Conservation (phyloP, 2,329 filamentous ascomycete genomes). For the Talaromyces sp. region DNA sequence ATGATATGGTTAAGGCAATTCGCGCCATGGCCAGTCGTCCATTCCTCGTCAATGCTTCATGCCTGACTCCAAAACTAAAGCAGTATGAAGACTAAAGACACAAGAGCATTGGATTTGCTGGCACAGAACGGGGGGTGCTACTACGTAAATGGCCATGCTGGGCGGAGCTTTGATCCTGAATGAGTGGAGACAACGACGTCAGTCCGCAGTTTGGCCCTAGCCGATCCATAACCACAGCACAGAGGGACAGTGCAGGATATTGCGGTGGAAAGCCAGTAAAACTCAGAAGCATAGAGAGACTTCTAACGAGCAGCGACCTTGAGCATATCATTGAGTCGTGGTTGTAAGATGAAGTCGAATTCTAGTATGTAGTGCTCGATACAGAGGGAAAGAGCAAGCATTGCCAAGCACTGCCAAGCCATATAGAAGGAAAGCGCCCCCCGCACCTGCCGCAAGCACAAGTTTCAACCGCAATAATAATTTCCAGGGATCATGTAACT, state of each 20-base stretch:
- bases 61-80: not conserved
- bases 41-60: not conserved
- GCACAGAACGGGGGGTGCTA: not conserved
- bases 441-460: not conserved
- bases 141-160: not conserved
- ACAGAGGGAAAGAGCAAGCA: not conserved
- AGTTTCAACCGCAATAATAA: not conserved
- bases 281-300: not conserved
- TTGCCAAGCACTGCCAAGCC: not conserved
- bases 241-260: not conserved
- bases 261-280: not conserved
- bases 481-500: not conserved
- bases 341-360: not conserved
- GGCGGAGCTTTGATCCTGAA: not conserved
- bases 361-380: not conserved
- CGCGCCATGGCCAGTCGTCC: not conserved
- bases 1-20: not conserved
- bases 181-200: not conserved
- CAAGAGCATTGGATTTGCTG: not conserved
- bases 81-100: not conserved
- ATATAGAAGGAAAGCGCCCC: not conserved
- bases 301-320: not conserved
- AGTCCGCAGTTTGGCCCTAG: not conserved
- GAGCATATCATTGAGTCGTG: not conserved
- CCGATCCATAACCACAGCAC: not conserved